Evolutionary conservation across 805 yeast genomes (phyloP).

Genomic region (Pichia pseudocactophila): DNA sequence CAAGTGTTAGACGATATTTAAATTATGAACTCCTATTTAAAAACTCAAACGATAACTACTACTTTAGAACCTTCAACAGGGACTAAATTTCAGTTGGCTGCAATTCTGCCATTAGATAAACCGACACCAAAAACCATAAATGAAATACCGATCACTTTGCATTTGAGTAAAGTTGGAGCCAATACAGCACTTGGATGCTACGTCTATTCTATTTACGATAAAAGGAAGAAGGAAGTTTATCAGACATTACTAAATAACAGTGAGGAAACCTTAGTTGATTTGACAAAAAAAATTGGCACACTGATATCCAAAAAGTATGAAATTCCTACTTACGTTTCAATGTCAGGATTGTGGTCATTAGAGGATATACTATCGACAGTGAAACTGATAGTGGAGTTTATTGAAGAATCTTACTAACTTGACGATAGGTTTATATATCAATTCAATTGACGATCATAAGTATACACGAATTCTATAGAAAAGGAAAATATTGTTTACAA

Average conservation of each 20-base stretch:
- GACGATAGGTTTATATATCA: too few species aligned
- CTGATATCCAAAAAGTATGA: constrained; percentile 32
- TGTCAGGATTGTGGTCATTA: constrained; percentile 32
- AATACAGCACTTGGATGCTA: constrained; percentile 32
- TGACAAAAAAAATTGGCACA: constrained; percentile 34
- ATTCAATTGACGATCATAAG: too few species aligned
- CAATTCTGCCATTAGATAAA: constrained; percentile 15
- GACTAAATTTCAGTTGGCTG: constrained; percentile 18
- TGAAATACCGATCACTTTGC: constrained; percentile 30
- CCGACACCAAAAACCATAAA: constrained; percentile 14
- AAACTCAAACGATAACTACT: constrained; percentile 14
- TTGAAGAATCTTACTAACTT: constrained; percentile 22
- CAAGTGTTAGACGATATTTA: too few species aligned
- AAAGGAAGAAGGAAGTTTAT: constrained; percentile 20
- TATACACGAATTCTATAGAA: constrained; percentile 3
- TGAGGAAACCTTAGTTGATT: constrained; percentile 32
- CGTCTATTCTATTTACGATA: constrained; percentile 34
- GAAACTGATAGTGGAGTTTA: constrained; percentile 22
- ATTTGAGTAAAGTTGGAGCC: constrained; percentile 27
- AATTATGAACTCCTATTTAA: too few species aligned
- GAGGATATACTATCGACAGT: constrained; percentile 25
- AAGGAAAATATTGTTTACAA: neutral
- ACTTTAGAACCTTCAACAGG: constrained; percentile 21
- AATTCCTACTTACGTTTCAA: constrained; percentile 37
- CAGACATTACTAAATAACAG: constrained; percentile 38